Conservation (phyloP, 2,329 filamentous ascomycete genomes). For the Verticillium alfalfae region DNA sequence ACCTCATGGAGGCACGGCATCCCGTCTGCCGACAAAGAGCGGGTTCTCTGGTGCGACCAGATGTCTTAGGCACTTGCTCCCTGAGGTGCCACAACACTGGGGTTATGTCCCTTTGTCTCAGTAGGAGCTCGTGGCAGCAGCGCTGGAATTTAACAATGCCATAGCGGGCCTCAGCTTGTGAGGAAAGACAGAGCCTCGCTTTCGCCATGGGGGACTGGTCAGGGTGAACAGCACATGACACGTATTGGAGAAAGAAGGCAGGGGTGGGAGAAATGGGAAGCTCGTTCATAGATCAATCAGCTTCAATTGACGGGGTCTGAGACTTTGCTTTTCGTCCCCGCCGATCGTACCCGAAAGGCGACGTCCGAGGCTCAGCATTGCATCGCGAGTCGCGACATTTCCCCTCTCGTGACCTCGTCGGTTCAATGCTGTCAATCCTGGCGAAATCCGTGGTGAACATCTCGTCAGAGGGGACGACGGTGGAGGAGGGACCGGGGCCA, state of each 20-base stretch:
- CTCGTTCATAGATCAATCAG: not conserved
- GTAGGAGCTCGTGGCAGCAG: not conserved
- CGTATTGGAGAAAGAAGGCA: not conserved
- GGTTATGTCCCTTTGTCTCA: not conserved
- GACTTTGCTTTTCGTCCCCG: not conserved
- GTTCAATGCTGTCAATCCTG: not conserved
- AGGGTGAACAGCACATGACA: not conserved
- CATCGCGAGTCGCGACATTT: not conserved
- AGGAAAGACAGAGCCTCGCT: not conserved
- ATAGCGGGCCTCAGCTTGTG: not conserved
- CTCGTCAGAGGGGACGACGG: not conserved
- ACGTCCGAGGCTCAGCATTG: not conserved
- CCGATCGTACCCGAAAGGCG: not conserved
- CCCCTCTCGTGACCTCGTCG: not conserved
- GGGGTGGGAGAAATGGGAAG: not conserved
- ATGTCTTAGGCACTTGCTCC: not conserved
- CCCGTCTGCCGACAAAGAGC: not conserved
- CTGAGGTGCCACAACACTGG: not conserved
- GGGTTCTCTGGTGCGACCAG: not conserved
- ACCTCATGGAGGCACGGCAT: conserved; percentile 5
- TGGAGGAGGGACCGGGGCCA: not conserved
- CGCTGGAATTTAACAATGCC: not conserved
- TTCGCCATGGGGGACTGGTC: not conserved
- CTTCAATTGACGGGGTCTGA: not conserved
- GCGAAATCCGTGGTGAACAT: not conserved